Conservation (phyloP, 2,329 filamentous ascomycete genomes). For the Ophiocordyceps camponoti-floridani region DNA sequence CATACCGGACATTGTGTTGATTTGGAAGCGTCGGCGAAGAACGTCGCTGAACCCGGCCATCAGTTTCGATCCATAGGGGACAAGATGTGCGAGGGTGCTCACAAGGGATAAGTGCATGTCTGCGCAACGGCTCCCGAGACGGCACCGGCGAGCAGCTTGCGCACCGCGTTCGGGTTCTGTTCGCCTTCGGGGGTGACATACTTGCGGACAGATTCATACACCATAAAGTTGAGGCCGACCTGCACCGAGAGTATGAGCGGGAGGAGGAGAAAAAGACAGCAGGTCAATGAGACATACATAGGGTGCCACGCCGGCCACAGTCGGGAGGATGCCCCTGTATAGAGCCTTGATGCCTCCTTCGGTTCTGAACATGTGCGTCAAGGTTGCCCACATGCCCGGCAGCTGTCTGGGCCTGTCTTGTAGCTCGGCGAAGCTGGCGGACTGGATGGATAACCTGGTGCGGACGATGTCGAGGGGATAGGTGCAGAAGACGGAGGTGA, state of each 20-base stretch:
- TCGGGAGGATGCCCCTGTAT: constrained; percentile 90
- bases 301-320: constrained; percentile 84
- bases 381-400: constrained; percentile 82
- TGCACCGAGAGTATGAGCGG: constrained; percentile 13
- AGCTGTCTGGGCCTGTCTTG: constrained; percentile 46
- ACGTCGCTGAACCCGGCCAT: constrained; percentile 47
- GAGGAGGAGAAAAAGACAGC: not conserved
- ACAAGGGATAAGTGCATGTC: constrained; percentile 97
- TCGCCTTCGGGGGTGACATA: constrained; percentile 79
- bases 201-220: constrained; percentile 75
- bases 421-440: constrained; percentile 78
- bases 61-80: constrained; percentile 1
- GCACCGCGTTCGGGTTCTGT: constrained; percentile 56
- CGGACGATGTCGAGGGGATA: constrained; percentile 97
- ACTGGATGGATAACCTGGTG: constrained; percentile 89
- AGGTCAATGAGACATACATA: constrained; percentile 39
- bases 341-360: constrained; percentile 74
- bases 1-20: constrained; percentile 98
- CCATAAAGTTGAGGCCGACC: constrained; percentile 97
- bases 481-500: constrained; percentile 87
- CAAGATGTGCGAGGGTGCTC: constrained; percentile 19
- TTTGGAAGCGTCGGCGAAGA: constrained; percentile 82
- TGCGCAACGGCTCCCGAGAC: constrained; percentile 93
- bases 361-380: constrained; percentile 70
- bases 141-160: constrained; percentile 79